These are phyloP conservation scores for Candida andamanensis DNA, from an alignment of 805 yeast species.

Conservation along the genomic window DNA sequence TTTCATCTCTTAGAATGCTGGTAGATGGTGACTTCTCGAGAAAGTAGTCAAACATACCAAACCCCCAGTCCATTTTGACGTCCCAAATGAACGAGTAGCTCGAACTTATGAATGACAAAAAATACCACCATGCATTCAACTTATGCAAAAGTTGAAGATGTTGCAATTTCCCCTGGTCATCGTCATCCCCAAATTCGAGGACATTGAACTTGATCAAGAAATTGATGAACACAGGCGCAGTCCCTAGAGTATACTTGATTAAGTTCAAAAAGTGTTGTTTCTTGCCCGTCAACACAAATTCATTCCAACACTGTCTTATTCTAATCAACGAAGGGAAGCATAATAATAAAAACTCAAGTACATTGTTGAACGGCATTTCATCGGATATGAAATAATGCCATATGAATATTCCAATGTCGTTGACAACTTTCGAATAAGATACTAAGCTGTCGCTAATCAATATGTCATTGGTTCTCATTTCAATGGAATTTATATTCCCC, in stretches of 20 bases:
- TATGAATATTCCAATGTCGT: constrained; percentile 59
- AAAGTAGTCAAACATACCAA: constrained; percentile 44
- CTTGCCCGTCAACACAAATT: constrained; percentile 49
- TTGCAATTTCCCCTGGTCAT: constrained; percentile 7
- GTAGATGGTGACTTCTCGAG: constrained; percentile 10
- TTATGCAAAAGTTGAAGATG: constrained; percentile 13
- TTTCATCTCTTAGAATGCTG: constrained; percentile 17
- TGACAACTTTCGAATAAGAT: constrained; percentile 70
- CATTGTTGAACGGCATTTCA: constrained; percentile 23
- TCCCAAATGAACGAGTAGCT: constrained; percentile 87
- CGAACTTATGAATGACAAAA: constrained; percentile 55
- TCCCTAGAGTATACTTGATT: constrained; percentile 64
- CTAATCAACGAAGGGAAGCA: constrained; percentile 69
- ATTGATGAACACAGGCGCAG: constrained; percentile 33
- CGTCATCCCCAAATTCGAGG: constrained; percentile 7
- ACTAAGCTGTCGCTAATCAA: constrained; percentile 79
- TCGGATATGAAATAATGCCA: constrained; percentile 39
- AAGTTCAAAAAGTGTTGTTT: constrained; percentile 63
- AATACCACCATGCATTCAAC: constrained; percentile 39
- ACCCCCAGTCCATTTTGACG: constrained; percentile 81
- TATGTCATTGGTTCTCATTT: constrained; percentile 71
- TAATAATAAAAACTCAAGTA: constrained; percentile 27
- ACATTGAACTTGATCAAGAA: constrained; percentile 19
- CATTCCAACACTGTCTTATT: constrained; percentile 75
- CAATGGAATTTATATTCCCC: constrained; percentile 56